A percentile compares a stretch with the other conserved stretches of the same genome.
These are phyloP conservation scores for Mytilinidion resinicola DNA, from an alignment of 495 filamentous ascomycete species.

Conservation along the genomic window DNA sequence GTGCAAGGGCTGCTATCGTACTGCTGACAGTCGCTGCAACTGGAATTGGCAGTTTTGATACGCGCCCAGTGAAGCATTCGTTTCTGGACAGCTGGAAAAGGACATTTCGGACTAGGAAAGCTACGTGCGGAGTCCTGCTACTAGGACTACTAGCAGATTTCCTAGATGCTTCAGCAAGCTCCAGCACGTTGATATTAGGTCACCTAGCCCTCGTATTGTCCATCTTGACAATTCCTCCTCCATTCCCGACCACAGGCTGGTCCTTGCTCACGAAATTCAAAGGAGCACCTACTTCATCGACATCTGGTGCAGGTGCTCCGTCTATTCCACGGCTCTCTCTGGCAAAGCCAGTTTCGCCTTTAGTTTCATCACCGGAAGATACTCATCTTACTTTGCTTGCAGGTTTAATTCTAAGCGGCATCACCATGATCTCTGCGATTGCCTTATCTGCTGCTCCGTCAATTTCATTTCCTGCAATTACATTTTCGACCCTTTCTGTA, in stretches of 20 bases:
- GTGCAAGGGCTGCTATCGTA: conserved; percentile 46
- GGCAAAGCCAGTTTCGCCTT: conserved; percentile 20
- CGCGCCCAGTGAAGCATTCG: conserved; percentile 18
- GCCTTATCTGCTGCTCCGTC: conserved; percentile 17
- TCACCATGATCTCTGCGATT: conserved; percentile 28
- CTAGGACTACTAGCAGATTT: conserved; percentile 20
- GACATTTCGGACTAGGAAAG: conserved; percentile 30
- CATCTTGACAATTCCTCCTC: conserved; percentile 22
- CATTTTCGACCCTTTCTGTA: conserved; percentile 26
- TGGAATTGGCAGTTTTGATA: conserved; percentile 29
- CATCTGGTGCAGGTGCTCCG: conserved; percentile 3
- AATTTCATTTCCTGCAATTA: conserved; percentile 17
- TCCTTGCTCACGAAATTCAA: conserved; percentile 11
- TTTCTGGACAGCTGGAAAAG: conserved; percentile 28
- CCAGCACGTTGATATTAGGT: neutral
- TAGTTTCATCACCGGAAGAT: conserved; percentile 25
- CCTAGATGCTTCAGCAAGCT: neutral
- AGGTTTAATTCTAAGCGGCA: conserved; percentile 24
- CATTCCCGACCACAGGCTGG: conserved; percentile 23
- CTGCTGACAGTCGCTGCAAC: conserved; percentile 45
- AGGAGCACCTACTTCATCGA: neutral
- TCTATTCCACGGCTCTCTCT: conserved; percentile 5
- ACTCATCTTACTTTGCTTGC: conserved; percentile 30
- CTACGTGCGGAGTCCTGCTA: conserved; percentile 25
- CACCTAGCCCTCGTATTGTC: conserved; percentile 18